phyloP scores from a whole-genome alignment of 2,329 filamentous ascomycete genomes.

The Verticillium dahliae region DNA sequence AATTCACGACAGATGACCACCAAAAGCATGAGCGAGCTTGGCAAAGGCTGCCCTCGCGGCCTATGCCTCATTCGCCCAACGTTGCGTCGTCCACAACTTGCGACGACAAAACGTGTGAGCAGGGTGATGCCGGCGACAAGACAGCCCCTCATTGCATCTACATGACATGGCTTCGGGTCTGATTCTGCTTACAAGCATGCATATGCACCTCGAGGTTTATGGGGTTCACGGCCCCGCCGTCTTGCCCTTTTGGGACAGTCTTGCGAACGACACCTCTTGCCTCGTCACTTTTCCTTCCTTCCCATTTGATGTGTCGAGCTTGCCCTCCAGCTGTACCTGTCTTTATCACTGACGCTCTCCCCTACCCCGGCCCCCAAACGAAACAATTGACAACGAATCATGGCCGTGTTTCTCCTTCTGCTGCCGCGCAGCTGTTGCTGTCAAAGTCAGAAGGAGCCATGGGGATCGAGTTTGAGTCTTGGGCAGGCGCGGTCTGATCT shows the following conservation, averaged over 20 bases:
- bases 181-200: background rate
- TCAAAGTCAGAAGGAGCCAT: background rate
- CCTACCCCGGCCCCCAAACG: background rate
- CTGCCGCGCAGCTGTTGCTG: background rate
- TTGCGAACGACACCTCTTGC: conserved; percentile 11
- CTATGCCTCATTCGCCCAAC: background rate
- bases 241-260: conserved; percentile 13
- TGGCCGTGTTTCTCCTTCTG: background rate
- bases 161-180: background rate
- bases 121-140: background rate
- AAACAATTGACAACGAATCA: background rate
- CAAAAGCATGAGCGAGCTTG: too few relatives aligned
- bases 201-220: background rate
- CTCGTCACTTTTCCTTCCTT: background rate
- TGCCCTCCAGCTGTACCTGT: background rate
- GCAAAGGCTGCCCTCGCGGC: background rate
- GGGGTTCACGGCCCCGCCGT: background rate
- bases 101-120: background rate
- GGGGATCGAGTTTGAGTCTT: background rate
- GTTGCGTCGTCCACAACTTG: background rate
- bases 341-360: background rate
- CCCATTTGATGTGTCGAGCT: background rate
- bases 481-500: background rate
- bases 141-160: background rate
- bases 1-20: too few relatives aligned